These are phyloP conservation scores for Orbilia ellipsospora DNA, from an alignment of 2,329 filamentous ascomycete genomes.

Conservation along the genomic window DNA sequence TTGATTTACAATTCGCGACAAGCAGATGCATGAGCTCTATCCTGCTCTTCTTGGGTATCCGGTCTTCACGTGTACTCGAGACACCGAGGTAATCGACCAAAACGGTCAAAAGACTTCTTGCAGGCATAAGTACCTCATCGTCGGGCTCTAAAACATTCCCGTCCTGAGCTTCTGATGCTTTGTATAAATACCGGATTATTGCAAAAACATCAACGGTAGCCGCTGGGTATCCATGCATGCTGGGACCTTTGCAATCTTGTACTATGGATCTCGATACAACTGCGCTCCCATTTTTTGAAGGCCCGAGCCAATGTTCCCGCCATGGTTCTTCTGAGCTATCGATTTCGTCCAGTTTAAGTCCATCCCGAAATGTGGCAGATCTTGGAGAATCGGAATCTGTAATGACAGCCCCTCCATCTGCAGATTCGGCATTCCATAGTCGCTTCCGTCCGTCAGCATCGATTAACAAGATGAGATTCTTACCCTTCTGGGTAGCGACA, in stretches of 20 bases:
- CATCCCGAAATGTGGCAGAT: conserved; percentile 39
- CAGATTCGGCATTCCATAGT: conserved; percentile 51
- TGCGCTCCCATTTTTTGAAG: conserved; percentile 9
- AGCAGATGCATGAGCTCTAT: conserved; percentile 40
- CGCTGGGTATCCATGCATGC: conserved; percentile 42
- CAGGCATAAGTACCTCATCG: conserved; percentile 40
- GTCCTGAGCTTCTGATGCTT: conserved; percentile 7
- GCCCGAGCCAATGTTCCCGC: conserved; percentile 35
- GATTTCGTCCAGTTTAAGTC: conserved; percentile 21
- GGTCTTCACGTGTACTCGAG: not conserved
- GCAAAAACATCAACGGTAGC: conserved; percentile 51
- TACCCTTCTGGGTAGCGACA: conserved; percentile 57
- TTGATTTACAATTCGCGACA: conserved; percentile 21
- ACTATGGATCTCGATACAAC: conserved; percentile 33
- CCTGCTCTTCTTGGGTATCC: conserved; percentile 2
- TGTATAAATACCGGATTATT: conserved; percentile 45
- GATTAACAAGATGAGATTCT: conserved; percentile 52
- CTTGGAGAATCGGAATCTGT: conserved; percentile 42
- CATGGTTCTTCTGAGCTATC: conserved; percentile 49
- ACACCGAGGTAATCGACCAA: conserved; percentile 41
- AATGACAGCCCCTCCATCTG: conserved; percentile 26
- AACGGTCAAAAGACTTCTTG: conserved; percentile 46
- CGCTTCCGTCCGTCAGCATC: conserved; percentile 44
- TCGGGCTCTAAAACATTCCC: conserved; percentile 25
- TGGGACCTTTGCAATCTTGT: conserved; percentile 37